Base-by-base conservation (phyloP, 495 filamentous ascomycete genomes). In the Durotheca rogersii region DNA sequence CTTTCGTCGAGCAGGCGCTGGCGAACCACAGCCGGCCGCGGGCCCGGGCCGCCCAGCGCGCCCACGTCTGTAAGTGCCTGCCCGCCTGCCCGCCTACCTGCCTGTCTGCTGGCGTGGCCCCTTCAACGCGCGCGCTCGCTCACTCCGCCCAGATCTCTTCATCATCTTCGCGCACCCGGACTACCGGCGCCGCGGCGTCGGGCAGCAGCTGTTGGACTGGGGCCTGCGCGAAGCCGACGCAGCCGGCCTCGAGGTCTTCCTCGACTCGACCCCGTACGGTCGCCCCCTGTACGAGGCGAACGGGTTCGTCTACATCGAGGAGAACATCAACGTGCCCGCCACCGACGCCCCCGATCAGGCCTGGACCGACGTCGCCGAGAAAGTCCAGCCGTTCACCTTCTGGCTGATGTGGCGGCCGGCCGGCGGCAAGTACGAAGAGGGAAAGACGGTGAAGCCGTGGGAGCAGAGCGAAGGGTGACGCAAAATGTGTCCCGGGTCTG, bases 161-260 rank as follows among this genome's bases (percentile, higher is more conserved):
- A 61, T 60, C 12, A 40, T 61, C 7, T 68, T 68, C 32, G 61
- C 60, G 14, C 65, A 70, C 20, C 53, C 61, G 2, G 53, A 62
- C 25, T 63, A 67, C 37, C 58, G 57, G 4, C 56, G 65, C 0
- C 51, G 42, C 3, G 65, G 70, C 0, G 62, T 67, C 10, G 70
- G 64, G 0, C 56, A 65, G 16, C 43, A 68, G 36, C 56, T 73
- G 1, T 64, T 70, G 49, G 36, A 62, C 18, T 70, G 67, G 70
- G 68, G 68, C 0, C 67, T 64, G 30, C 41, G 44, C 19, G 68
- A 63, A 38, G 66, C 65, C 6, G 61, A 70, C 43, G 61, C 66
- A n/a, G 19, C 66, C 32, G 62, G 63, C 0, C 44, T 68, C n/a
- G 67, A 71, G 31, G 63, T 65, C 18, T 69, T 63, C 15, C 45